Evolutionary conservation across 202 grass and related monocot genomes (phyloP), one percentile per base, ranked within the genome.

Genomic region (Musa balbisiana): DNA sequence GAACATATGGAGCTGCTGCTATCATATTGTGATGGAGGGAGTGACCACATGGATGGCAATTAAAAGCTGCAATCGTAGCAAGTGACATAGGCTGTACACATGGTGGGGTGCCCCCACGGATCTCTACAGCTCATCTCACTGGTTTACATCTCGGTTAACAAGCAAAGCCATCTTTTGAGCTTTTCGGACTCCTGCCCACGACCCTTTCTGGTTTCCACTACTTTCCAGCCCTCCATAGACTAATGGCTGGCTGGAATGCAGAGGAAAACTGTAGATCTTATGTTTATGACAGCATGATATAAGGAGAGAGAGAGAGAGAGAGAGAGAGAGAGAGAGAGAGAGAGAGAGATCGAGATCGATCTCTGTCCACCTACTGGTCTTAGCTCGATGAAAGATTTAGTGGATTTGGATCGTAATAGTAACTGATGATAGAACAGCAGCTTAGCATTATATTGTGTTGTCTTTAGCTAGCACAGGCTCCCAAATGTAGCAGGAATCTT

Each of bases 71-170:
- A 65, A 24, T 65, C 3, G 62, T 11, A 65, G 11, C 19, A 5
- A 11, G 2, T 11, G 62, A n/a, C 20, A 23, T 64, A 9, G 21
- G 22, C 20, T 24, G 17, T 64, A 25, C 62, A 64, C n/a, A 64
- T 64, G 62, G 23, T 23, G 62, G 10, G 62, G 62, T 64, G 22
- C 62, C 22, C 21, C 62, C 62, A 64, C 62, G 25, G 62, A 64
- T 64, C 62, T 64, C 62, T 12, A 64, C 62, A 64, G 62, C 62
- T 64, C 62, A 64, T 20, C 62, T 64, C 20, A 64, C 10, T 64
- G 62, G 55, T 59, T 59, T 20, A 59, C 25, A 64, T 64, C 62
- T 64, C 27, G 25, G 62, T 24, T 14, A 22, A 13, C 22, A 64
- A 64, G 62, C 62, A 64, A 64, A n/a, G 9, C 25, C 62, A 64